Percentiles rank a stretch among this genome's conserved stretches.
phyloP scores from a whole-genome alignment of 2,329 filamentous ascomycete species.

The Leptographium flavum region DNA sequence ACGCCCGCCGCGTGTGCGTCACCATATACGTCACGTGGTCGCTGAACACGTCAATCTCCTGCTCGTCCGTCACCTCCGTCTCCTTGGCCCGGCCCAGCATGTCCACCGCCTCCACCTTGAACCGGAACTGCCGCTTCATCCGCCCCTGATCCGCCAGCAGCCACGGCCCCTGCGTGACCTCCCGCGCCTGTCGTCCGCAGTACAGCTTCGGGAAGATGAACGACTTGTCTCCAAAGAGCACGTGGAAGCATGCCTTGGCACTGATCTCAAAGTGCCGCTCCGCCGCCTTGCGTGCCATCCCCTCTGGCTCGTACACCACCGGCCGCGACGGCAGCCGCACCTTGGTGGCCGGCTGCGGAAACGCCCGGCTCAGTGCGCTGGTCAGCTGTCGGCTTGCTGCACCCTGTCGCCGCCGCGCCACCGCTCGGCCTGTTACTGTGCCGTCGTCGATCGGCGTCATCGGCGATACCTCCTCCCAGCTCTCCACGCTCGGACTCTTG shows the following conservation, averaged over 20 bases:
- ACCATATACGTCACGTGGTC: slow-evolving; percentile 60
- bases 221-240: slow-evolving; percentile 92
- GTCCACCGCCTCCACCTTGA: slow-evolving; percentile 55
- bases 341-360: slow-evolving; percentile 39
- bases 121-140: slow-evolving; percentile 67
- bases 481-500: slow-evolving; percentile 63
- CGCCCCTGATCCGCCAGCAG: slow-evolving; percentile 51
- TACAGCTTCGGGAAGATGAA: slow-evolving; percentile 87
- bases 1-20: slow-evolving; percentile 48
- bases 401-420: slow-evolving; percentile 6
- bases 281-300: slow-evolving; percentile 60
- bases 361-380: not conserved
- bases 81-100: slow-evolving; percentile 48
- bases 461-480: slow-evolving; percentile 73
- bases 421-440: slow-evolving; percentile 26
- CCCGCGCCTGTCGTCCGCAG: slow-evolving; percentile 63
- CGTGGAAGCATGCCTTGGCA: slow-evolving; percentile 88
- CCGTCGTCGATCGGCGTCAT: slow-evolving; percentile 43
- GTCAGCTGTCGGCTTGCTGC: not conserved
- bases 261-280: slow-evolving; percentile 82
- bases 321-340: slow-evolving; percentile 72
- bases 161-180: slow-evolving; percentile 83
- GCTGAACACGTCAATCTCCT: slow-evolving; percentile 71
- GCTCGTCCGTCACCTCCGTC: slow-evolving; percentile 60
- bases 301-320: slow-evolving; percentile 70